Evolutionary conservation across 139 green algal species (phyloP).

Genomic region (Raphidocelis subcapitata): DNA sequence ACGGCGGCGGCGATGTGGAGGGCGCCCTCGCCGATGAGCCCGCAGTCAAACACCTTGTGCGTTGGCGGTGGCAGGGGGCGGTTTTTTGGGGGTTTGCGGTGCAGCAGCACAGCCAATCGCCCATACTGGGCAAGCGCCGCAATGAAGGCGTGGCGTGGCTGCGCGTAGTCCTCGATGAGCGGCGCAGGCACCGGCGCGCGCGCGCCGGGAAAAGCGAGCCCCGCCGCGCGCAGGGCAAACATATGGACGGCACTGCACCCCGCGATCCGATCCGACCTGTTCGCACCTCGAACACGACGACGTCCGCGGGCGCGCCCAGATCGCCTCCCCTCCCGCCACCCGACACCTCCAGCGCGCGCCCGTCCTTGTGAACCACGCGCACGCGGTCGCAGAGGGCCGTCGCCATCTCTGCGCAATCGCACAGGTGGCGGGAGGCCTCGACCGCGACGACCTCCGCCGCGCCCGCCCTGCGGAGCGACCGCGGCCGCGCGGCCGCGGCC

Average conservation of each 20-base stretch:
- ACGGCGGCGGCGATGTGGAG: constrained; percentile 70
- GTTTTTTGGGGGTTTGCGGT: no score
- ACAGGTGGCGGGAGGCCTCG: constrained; percentile 19
- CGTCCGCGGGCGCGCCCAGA: constrained; percentile 21
- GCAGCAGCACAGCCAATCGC: no score
- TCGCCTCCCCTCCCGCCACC: background rate
- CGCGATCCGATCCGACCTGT: no score
- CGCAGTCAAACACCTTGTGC: constrained; percentile 85
- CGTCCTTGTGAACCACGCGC: constrained; percentile 29
- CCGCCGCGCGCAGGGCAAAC: no score
- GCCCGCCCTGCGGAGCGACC: constrained; percentile 13
- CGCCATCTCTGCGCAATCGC: constrained; percentile 4
- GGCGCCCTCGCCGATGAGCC: constrained; percentile 80
- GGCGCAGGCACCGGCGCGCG: no score
- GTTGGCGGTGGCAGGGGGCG: no score
- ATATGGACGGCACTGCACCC: no score
- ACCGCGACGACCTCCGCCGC: constrained; percentile 11
- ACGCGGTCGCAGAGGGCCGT: background rate
- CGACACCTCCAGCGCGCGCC: background rate
- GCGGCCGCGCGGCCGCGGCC: no score
- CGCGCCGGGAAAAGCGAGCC: no score
- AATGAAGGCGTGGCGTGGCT: no score
- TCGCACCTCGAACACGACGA: constrained; percentile 69
- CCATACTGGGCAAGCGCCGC: no score
- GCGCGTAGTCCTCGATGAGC: no score